Evolutionary conservation across 805 yeast genomes (phyloP), one percentile per base, ranked within the genome.

Genomic region (Limtongia smithiae): DNA sequence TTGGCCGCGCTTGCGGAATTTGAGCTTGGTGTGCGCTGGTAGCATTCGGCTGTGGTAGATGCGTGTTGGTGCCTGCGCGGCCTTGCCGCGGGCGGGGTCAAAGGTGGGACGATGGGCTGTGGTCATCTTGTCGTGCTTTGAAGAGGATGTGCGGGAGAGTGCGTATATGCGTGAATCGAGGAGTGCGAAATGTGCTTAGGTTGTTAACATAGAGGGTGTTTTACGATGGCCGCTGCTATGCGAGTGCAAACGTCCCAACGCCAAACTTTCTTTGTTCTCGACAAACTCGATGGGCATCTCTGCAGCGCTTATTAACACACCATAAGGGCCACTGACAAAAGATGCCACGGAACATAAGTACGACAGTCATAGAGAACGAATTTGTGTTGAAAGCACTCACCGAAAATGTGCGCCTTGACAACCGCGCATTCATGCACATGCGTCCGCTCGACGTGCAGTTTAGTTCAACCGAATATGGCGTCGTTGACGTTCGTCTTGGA

Each of bases 401-500:
- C 47, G 75, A 76, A 43, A 81, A 82, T 3, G 58, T 77, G 30
- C 74, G 97, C 41, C 60, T 79, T 3, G 95, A 87, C 62, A 85
- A 87, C 1, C 77, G 97, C 37, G 62, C 68, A 28, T 70, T 84
- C 31, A 76, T 78, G 37, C 78, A 84, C 55, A 74, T 81, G 66
- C 74, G 97, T 54, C 74, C 75, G 17, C 79, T 88, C 1, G 70
- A 75, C n/a, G 79, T 91, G 35, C 62, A 63, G 17, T 73, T 89
- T 35, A 85, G 89, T 15, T 73, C 75, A 4, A 52, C 60, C 11
- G 86, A 83, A 49, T 83, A 78, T 61, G 97, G 97, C 11, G 83
- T 80, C 60, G 94, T 83, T 3, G 87, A 86, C 58, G 82, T 91
- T 2, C 69, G 68, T 14, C 73, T 89, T 65, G 97, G 97, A 0